phyloP scores from a whole-genome alignment of 164 flowering plant species.

The Piper betle region DNA sequence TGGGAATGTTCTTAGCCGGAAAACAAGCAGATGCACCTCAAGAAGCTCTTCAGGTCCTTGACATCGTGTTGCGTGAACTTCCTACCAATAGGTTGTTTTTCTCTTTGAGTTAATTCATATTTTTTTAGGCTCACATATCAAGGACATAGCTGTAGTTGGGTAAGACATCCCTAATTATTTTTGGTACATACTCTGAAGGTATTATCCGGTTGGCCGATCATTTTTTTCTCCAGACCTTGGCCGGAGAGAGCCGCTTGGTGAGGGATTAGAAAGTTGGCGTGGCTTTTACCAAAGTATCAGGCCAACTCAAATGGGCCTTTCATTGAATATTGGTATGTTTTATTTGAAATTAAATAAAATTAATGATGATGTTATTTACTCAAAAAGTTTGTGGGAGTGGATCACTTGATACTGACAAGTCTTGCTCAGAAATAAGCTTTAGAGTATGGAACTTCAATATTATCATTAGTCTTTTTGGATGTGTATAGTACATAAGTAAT shows the following conservation, averaged over 20 bases:
- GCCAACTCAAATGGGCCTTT: slow-evolving; percentile 94
- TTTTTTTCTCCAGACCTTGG: slow-evolving; percentile 73
- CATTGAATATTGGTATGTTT: slow-evolving; percentile 68
- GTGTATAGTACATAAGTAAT: too few species aligned
- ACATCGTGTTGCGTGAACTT: slow-evolving; percentile 77
- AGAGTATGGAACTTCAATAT: too few species aligned
- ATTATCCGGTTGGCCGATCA: slow-evolving; percentile 71
- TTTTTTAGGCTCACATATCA: too few species aligned
- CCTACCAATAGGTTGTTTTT: slow-evolving; percentile 43
- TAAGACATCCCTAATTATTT: background rate
- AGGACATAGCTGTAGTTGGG: background rate
- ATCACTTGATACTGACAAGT: too few species aligned
- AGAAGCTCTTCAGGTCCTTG: slow-evolving; percentile 80
- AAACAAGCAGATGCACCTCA: slow-evolving; percentile 77
- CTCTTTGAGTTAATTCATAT: background rate
- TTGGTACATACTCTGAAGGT: slow-evolving; percentile 16
- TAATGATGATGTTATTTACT: background rate
- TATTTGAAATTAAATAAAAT: background rate
- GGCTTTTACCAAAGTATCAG: slow-evolving; percentile 95
- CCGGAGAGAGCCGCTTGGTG: slow-evolving; percentile 69
- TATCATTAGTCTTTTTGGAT: too few species aligned
- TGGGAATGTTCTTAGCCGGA: slow-evolving; percentile 77
- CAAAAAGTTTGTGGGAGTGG: background rate
- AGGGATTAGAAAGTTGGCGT: slow-evolving; percentile 88
- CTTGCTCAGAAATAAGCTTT: too few species aligned